Conservation (phyloP, 1,284 basidiomycete species). For the Rhizopogon parksii region DNA sequence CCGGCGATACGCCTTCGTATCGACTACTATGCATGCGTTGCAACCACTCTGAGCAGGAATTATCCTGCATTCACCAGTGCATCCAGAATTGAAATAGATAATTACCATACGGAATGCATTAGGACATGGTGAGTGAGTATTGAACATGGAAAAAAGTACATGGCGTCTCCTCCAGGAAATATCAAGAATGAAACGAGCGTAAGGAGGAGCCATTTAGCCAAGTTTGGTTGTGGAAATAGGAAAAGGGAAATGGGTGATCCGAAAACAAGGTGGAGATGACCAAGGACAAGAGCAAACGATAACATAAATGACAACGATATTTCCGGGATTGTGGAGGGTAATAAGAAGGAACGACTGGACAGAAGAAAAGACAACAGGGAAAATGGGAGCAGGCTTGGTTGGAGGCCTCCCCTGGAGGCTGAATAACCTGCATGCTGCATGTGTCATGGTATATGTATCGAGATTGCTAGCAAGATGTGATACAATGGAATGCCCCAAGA, state of each 20-base stretch:
- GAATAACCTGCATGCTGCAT: neutral
- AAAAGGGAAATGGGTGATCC: constrained; percentile 15
- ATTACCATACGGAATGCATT: constrained; percentile 33
- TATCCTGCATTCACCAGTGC: neutral
- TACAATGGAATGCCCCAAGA: constrained; percentile 24
- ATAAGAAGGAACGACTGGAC: constrained; percentile 20
- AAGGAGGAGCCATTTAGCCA: constrained; percentile 19
- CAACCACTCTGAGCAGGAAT: neutral
- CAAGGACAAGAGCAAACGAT: constrained; percentile 9
- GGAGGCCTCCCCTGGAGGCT: constrained; percentile 11
- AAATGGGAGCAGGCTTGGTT: neutral
- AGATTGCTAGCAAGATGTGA: constrained; percentile 22
- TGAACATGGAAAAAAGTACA: constrained; percentile 29
- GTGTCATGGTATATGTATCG: constrained; percentile 7
- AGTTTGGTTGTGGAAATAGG: constrained; percentile 16
- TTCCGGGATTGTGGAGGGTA: constrained; percentile 9
- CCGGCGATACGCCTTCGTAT: too few relatives aligned
- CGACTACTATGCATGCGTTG: neutral
- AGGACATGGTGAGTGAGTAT: constrained; percentile 31
- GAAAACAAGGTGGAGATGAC: constrained; percentile 9
- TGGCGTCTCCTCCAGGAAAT: constrained; percentile 23
- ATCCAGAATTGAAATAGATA: constrained; percentile 21
- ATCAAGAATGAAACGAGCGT: constrained; percentile 23
- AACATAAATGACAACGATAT: constrained; percentile 15
- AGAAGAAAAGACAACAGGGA: constrained; percentile 13